Conservation (phyloP, 768 basidiomycete species). For the Leccinum sublutescens region DNA sequence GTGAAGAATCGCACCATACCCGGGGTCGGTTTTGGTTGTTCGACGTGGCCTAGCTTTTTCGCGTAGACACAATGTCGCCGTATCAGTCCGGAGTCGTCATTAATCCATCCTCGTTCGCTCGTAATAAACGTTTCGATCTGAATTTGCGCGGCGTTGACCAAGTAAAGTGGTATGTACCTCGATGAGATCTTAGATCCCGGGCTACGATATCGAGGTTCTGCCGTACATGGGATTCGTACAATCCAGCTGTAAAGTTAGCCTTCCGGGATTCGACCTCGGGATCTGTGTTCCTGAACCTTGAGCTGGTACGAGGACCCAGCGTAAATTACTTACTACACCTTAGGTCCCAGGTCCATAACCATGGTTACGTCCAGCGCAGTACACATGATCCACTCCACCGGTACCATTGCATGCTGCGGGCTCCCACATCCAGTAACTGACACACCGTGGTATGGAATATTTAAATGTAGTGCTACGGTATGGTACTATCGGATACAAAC, state of each 20-base stretch:
- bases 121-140: neutral
- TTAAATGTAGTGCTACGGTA: neutral
- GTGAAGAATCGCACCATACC: conserved; percentile 3
- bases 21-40: neutral
- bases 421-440: neutral
- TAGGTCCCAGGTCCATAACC: neutral
- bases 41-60: conserved; percentile 2
- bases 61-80: conserved; percentile 8
- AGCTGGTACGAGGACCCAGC: neutral
- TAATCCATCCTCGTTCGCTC: neutral
- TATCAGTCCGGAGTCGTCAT: conserved; percentile 1
- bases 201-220: conserved; percentile 6
- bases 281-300: conserved; percentile 1
- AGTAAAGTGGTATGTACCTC: neutral
- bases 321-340: neutral
- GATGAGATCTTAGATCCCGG: neutral
- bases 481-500: conserved; percentile 13
- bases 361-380: neutral
- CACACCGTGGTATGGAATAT: neutral
- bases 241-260: neutral
- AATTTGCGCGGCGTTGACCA: neutral
- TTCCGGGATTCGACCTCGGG: conserved; percentile 8
- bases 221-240: conserved; percentile 7
- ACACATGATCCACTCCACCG: neutral
- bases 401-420: neutral